Evolutionary conservation across 768 basidiomycete genomes (phyloP).

Genomic region (Trametes coccinea): DNA sequence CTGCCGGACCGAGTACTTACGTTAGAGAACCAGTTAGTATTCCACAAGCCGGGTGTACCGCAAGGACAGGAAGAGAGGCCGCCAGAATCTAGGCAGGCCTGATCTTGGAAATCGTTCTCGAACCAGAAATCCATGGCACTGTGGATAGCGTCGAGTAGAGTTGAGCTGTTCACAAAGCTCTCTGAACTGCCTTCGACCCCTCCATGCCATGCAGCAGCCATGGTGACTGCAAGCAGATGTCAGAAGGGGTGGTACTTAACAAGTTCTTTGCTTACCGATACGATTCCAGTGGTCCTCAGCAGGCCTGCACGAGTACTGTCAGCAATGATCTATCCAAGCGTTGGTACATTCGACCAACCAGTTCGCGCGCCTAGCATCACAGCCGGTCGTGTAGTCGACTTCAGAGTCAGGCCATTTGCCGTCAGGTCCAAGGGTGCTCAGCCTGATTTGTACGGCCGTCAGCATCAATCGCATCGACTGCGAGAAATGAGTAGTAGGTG

Average conservation of each 20-base stretch:
- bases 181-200: slow-evolving; percentile 40
- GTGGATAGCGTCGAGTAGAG: slow-evolving; percentile 43
- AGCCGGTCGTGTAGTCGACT: slow-evolving; percentile 65
- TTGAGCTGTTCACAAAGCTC: slow-evolving; percentile 43
- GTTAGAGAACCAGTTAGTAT: slow-evolving; percentile 67
- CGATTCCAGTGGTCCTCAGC: slow-evolving; percentile 38
- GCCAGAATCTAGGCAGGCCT: slow-evolving; percentile 55
- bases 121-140: slow-evolving; percentile 67
- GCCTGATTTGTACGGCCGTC: slow-evolving; percentile 36
- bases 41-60: slow-evolving; percentile 52
- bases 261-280: slow-evolving; percentile 39
- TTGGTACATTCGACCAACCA: slow-evolving; percentile 41
- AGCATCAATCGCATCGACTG: not conserved
- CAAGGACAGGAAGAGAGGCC: slow-evolving; percentile 58
- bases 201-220: slow-evolving; percentile 61
- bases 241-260: not conserved
- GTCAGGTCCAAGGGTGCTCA: slow-evolving; percentile 45
- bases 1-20: slow-evolving; percentile 33
- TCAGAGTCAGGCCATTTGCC: slow-evolving; percentile 54
- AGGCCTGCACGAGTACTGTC: slow-evolving; percentile 19
- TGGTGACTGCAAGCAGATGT: slow-evolving; percentile 39
- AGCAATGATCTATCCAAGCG: not conserved
- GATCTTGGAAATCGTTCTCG: slow-evolving; percentile 52
- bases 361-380: slow-evolving; percentile 60
- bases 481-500: not conserved